A percentile compares a stretch with the other conserved stretches of the same genome.
Conservation (phyloP, 208 protist species). For the Zelonia costaricensis region DNA sequence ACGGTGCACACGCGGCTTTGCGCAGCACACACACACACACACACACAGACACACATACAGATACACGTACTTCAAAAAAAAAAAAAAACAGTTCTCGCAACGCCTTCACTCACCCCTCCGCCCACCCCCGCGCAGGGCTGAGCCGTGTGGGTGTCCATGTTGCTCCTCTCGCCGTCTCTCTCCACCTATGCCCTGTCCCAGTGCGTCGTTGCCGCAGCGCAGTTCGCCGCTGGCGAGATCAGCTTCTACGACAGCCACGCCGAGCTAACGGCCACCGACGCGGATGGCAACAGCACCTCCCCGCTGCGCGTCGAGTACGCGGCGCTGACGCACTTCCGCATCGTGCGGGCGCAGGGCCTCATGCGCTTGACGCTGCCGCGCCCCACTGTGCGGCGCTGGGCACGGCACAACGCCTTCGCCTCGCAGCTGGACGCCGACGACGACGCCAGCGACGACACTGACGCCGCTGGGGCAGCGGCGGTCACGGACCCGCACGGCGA, state of each 20-base stretch:
- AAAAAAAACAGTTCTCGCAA: too few species aligned
- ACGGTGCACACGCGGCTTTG: too few species aligned
- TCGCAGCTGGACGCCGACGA: conserved; percentile 43
- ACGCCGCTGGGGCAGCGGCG: background rate
- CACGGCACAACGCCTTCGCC: conserved; percentile 58
- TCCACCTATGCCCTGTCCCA: conserved; percentile 50
- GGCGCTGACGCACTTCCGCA: conserved; percentile 69
- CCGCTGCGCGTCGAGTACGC: conserved; percentile 66
- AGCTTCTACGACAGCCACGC: conserved; percentile 63
- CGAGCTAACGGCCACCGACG: conserved; percentile 61
- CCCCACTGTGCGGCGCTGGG: conserved; percentile 48
- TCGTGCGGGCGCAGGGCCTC: conserved; percentile 57
- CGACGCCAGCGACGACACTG: background rate
- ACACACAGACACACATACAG: background rate
- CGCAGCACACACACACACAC: background rate
- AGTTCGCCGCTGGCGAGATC: conserved; percentile 69
- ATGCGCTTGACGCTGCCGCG: conserved; percentile 74
- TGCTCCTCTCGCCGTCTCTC: conserved; percentile 64
- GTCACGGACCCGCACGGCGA: background rate
- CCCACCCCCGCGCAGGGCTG: too few species aligned
- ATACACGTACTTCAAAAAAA: too few species aligned
- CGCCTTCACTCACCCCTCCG: too few species aligned
- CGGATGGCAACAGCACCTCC: conserved; percentile 45
- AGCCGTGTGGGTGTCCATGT: background rate
- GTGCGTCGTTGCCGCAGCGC: conserved; percentile 61